Evolutionary conservation across 1,139 yeast genomes (phyloP), one percentile per base, ranked within the genome.

Genomic region (Debaryomyces singareniensis): DNA sequence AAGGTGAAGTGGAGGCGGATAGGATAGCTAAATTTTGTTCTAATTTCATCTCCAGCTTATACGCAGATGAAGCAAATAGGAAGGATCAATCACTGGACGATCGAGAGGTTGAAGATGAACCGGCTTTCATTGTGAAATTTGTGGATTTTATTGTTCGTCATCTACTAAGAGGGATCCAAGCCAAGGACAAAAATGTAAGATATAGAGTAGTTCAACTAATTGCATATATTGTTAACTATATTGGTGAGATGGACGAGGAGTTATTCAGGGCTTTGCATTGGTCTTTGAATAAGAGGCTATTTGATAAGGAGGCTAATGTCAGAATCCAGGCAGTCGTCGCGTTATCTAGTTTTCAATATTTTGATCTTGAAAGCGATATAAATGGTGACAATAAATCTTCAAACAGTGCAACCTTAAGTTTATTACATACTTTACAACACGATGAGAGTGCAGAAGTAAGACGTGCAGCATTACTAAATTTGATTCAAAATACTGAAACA

Each of bases 391-490:
- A 31, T 7, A 29, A 34, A 14, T 35, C 25, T 5, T 39, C 42
- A 34, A 43, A 40, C 18, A 40, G 39, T 7, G 45, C 47, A 5
- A 70, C 76, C 2, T 62, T 68, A 22, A 64, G 68, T 28, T 56
- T 86, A 16, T 43, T 79, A 23, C 47, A 58, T 13, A 70, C 81
- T 0, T 60, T 87, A 44, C 80, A 78, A 44, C 74, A 80, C 47
- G 98, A 91, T 53, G 75, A 86, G 2, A 79, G 80, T 43, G 78
- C 96, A 1, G 98, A 91, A 41, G 96, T 89, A 1, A 70, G 98
- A 42, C 66, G 96, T 32, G 87, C 95, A 0, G 93, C 91, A 1
- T 56, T 87, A 43, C 58, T 82, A 28, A 84, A 86, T 47, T 51
- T 89, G 23, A 72, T 70, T 14, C 78, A 78, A 43, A 72, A 70